Evolutionary conservation across 495 filamentous ascomycete genomes (phyloP).

Genomic region (Aspergillus saccharolyticus): DNA sequence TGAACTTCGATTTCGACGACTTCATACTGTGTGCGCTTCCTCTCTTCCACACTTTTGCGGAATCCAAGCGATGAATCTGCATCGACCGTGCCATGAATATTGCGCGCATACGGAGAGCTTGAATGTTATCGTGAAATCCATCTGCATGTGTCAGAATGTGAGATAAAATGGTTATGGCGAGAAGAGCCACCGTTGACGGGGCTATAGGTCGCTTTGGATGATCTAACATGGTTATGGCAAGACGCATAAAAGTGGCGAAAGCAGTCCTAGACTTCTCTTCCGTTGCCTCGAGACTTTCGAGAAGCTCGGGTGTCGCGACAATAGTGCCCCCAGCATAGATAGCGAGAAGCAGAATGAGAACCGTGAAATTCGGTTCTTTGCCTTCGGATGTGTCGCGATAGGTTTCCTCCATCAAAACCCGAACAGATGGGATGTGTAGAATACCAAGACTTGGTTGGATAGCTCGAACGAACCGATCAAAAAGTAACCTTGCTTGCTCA

Average conservation of each 20-base stretch:
- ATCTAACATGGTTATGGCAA: slow-evolving; percentile 22
- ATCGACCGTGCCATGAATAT: slow-evolving; percentile 24
- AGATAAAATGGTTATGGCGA: slow-evolving; percentile 18
- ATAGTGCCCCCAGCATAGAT: slow-evolving; percentile 25
- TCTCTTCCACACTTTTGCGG: slow-evolving; percentile 19
- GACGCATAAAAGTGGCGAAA: slow-evolving; percentile 17
- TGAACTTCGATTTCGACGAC: slow-evolving; percentile 29
- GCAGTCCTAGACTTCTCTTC: slow-evolving; percentile 18
- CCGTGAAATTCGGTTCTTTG: slow-evolving; percentile 8
- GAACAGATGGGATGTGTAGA: slow-evolving; percentile 25
- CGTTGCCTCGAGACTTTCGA: slow-evolving; percentile 20
- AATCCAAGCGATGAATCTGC: slow-evolving; percentile 27
- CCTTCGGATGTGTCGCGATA: slow-evolving; percentile 22
- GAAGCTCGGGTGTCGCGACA: slow-evolving; percentile 19
- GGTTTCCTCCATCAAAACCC: slow-evolving; percentile 17
- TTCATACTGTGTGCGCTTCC: slow-evolving; percentile 21
- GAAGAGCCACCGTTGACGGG: slow-evolving; percentile 23
- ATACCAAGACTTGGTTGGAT: slow-evolving; percentile 23
- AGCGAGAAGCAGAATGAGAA: slow-evolving; percentile 20
- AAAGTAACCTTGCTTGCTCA: slow-evolving; percentile 19
- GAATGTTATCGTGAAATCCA: slow-evolving; percentile 18
- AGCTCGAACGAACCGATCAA: slow-evolving; percentile 20
- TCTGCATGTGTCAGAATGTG: slow-evolving; percentile 22
- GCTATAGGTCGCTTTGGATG: slow-evolving; percentile 13
- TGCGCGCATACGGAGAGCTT: slow-evolving; percentile 20